Evolutionary conservation across 2,329 filamentous ascomycete genomes (phyloP), one percentile per base, ranked within the genome.

Genomic region (Trichophaea hybrida): DNA sequence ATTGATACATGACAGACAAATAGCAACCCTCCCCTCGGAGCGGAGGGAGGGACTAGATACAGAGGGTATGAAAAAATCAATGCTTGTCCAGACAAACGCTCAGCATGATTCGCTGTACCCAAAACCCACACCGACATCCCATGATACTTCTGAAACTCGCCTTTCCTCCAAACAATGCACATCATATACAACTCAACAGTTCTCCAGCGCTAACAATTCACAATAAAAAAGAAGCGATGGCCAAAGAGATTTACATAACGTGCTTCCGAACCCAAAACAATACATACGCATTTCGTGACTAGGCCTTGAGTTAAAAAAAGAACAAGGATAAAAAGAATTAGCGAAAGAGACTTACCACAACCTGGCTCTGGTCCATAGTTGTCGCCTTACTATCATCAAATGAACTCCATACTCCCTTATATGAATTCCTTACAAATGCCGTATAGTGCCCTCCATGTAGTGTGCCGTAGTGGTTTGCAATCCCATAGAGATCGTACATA

Each of bases 371-470:
- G n/a, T 68, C 64, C 59, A 69, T 60, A 48, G 64, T 64, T 6
- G 64, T 67, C 50, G 64, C 62, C 58, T 69, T 68, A 7, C 62
- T 77, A 91, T 90, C 91, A 71, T 98, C 97, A 72, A 94, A 97
- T 66, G 90, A 86, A 72, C 96, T 95, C 93, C 93, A 98, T 71
- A 85, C 77, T 59, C 80, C 80, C 69, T 94, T 88, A 63, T 86
- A 78, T 72, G 94, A 95, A 55, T 84, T 80, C 49, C 80, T 79
- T 62, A 86, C 80, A 60, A 85, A 82, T 2, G 83, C 79, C 57
- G 84, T 83, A 71, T 96, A 96, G 72, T 96, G 90, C 0, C 90
- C 90, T 55, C 80, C 80, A 40, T 80, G 79, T 56, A 86, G 75
- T 1, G 77, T 81, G 24, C 90, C 90, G 3, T 80, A 73, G 71